phyloP scores from a whole-genome alignment of 345 rosid species.

The Leavenworthia alabamica region DNA sequence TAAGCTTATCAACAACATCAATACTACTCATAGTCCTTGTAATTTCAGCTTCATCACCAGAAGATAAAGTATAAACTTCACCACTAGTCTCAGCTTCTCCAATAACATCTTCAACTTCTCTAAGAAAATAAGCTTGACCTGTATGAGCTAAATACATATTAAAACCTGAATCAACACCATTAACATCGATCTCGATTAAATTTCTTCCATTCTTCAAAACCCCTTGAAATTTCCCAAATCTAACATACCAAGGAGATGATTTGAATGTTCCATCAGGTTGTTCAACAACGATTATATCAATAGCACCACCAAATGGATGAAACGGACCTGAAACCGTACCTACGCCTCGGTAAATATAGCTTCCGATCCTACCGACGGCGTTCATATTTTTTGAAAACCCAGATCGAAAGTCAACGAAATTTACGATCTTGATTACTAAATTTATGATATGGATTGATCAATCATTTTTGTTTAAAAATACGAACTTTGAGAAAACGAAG shows the following conservation, averaged over 20 bases:
- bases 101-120: conserved; percentile 48
- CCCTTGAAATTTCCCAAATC: conserved; percentile 96
- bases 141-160: conserved; percentile 78
- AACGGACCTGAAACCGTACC: conserved; percentile 77
- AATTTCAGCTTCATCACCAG: conserved; percentile 42
- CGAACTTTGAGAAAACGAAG: not conserved
- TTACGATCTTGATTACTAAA: not conserved
- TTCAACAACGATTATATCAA: conserved; percentile 86
- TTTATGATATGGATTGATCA: conserved; percentile 14
- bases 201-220: conserved; percentile 68
- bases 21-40: not conserved
- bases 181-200: conserved; percentile 55
- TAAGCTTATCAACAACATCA: conserved; percentile 21
- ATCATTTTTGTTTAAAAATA: not conserved
- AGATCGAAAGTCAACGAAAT: not conserved
- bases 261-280: conserved; percentile 92
- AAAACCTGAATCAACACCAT: conserved; percentile 63
- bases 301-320: conserved; percentile 98
- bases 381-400: conserved; percentile 48
- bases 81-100: conserved; percentile 38
- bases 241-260: conserved; percentile 96
- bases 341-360: conserved; percentile 76
- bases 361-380: conserved; percentile 82
- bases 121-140: conserved; percentile 88
- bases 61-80: conserved; percentile 40